Evolutionary conservation across 176 grass and related monocot species (phyloP).

Genomic region (maize (Zea mays)): Zm-B73-REFERENCE-NAM-5.0 NC_050104.1:145656501-145657000

Average conservation of each 20-base stretch:
- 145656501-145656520: background rate
- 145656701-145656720: background rate
- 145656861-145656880: too few relatives aligned
- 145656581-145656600: background rate
- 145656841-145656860: too few relatives aligned
- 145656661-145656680: slow-evolving; percentile 5
- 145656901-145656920: too few relatives aligned
- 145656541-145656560: background rate
- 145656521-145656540: background rate
- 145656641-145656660: slow-evolving; percentile 2
- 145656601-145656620: background rate
- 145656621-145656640: background rate
- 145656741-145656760: background rate
- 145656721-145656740: background rate
- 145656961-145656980: too few relatives aligned
- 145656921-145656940: too few relatives aligned
- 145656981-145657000: too few relatives aligned
- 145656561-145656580: background rate
- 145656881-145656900: too few relatives aligned
- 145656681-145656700: background rate
- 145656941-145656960: too few relatives aligned
- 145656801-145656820: background rate
- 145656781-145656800: background rate
- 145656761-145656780: background rate
- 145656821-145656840: too few relatives aligned